These are phyloP conservation scores for Chlorella variabilis DNA, from an alignment of 163 green algal genomes.

Conservation along the genomic window DNA sequence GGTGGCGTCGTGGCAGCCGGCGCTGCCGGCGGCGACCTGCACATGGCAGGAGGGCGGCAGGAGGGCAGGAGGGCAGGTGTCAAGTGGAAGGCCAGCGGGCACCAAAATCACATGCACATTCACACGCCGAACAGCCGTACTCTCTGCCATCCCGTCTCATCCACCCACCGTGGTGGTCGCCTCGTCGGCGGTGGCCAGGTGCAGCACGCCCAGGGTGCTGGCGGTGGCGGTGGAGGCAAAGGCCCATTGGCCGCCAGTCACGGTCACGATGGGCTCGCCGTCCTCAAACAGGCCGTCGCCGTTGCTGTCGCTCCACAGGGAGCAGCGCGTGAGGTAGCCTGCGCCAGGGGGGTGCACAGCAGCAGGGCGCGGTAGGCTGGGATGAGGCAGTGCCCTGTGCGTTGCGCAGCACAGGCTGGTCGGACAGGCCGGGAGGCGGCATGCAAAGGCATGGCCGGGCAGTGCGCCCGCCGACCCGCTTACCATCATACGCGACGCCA, in stretches of 20 bases:
- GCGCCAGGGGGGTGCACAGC: background rate
- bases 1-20: conserved; percentile 18
- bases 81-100: background rate
- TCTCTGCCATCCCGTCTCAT: no score
- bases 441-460: no score
- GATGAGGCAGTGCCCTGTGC: background rate
- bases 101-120: background rate
- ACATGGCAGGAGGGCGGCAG: background rate
- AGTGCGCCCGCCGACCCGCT: no score
- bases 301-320: conserved; percentile 8
- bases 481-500: conserved; percentile 5
- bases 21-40: conserved; percentile 5
- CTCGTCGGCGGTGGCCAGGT: background rate
- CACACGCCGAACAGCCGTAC: no score
- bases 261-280: background rate
- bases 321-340: conserved; percentile 25
- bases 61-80: background rate
- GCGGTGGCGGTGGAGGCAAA: background rate
- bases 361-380: background rate
- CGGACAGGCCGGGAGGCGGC: no score
- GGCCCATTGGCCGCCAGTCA: background rate
- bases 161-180: background rate
- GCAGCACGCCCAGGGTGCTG: background rate
- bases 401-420: background rate
- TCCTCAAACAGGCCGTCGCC: background rate